phyloP scores from a whole-genome alignment of 2,329 filamentous ascomycete species.

The Colletotrichum gigasporum region DNA sequence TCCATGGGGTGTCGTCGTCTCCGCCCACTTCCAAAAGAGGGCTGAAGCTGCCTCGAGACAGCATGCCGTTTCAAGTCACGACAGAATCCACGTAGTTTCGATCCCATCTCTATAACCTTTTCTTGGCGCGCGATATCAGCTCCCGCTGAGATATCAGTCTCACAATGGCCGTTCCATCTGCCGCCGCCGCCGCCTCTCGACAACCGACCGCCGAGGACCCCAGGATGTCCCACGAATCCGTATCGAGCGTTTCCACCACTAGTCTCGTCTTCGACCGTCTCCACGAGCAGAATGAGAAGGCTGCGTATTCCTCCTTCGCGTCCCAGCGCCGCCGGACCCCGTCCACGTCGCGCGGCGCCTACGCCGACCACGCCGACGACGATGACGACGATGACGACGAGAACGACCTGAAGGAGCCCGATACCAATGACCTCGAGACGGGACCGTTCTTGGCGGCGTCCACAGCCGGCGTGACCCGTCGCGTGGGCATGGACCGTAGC shows the following conservation, averaged over 20 bases:
- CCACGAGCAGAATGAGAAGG: slow-evolving; percentile 61
- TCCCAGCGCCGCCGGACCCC: slow-evolving; percentile 25
- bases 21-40: slow-evolving; percentile 22
- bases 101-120: slow-evolving; percentile 10
- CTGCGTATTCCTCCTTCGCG: slow-evolving; percentile 33
- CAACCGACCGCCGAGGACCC: slow-evolving; percentile 23
- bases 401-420: slow-evolving; percentile 50
- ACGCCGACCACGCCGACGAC: slow-evolving; percentile 51
- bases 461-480: slow-evolving; percentile 45
- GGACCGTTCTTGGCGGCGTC: slow-evolving; percentile 64
- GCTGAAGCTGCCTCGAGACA: slow-evolving; percentile 29
- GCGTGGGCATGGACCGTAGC: slow-evolving; percentile 71
- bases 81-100: slow-evolving; percentile 21
- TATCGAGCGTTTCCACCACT: slow-evolving; percentile 83
- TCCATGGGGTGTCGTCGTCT: slow-evolving; percentile 18
- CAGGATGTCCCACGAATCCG: slow-evolving; percentile 64
- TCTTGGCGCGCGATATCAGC: neutral
- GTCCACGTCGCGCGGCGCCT: slow-evolving; percentile 35
- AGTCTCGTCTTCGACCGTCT: slow-evolving; percentile 85
- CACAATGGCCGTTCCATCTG: slow-evolving; percentile 19
- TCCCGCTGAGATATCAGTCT: slow-evolving; percentile 10
- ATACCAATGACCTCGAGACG: slow-evolving; percentile 59
- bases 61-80: slow-evolving; percentile 31
- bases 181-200: slow-evolving; percentile 6
- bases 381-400: slow-evolving; percentile 45